Conservation (phyloP, 257 asterid genomes). For the Rubia yunnanensis region DNA sequence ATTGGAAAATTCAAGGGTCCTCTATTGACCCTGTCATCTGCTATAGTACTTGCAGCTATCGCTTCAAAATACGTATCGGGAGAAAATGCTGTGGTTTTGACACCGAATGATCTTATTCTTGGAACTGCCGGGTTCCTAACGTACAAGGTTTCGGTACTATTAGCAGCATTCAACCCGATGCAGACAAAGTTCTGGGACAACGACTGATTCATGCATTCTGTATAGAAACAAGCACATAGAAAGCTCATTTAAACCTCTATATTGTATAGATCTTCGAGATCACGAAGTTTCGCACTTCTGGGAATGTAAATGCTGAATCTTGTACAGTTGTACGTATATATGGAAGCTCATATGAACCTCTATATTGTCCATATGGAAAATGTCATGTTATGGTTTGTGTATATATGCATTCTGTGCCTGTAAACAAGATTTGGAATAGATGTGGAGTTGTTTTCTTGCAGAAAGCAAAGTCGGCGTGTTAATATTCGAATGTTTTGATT, state of each 20-base stretch:
- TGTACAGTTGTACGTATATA: background rate
- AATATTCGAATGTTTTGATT: background rate
- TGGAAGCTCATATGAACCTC: background rate
- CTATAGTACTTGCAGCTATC: constrained; percentile 31
- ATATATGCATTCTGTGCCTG: background rate
- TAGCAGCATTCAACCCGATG: constrained; percentile 69
- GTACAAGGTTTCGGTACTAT: constrained; percentile 67
- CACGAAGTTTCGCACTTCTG: background rate
- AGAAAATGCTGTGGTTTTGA: constrained; percentile 35
- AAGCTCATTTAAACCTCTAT: background rate
- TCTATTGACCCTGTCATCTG: constrained; percentile 27
- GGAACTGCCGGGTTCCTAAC: constrained; percentile 73
- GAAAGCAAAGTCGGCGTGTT: background rate
- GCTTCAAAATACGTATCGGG: constrained; percentile 39
- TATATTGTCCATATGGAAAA: background rate
- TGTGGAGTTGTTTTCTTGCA: background rate
- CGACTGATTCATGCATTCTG: constrained; percentile 11
- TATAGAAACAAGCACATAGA: background rate
- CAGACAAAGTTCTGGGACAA: constrained; percentile 20
- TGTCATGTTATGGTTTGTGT: background rate
- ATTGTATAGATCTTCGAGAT: background rate
- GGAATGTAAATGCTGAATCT: background rate
- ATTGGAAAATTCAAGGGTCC: constrained; percentile 37
- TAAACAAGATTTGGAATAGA: background rate
- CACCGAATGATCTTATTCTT: constrained; percentile 48